Evolutionary conservation across 768 basidiomycete genomes (phyloP), one percentile per base, ranked within the genome.

Genomic region (Hygrocybe punicea): DNA sequence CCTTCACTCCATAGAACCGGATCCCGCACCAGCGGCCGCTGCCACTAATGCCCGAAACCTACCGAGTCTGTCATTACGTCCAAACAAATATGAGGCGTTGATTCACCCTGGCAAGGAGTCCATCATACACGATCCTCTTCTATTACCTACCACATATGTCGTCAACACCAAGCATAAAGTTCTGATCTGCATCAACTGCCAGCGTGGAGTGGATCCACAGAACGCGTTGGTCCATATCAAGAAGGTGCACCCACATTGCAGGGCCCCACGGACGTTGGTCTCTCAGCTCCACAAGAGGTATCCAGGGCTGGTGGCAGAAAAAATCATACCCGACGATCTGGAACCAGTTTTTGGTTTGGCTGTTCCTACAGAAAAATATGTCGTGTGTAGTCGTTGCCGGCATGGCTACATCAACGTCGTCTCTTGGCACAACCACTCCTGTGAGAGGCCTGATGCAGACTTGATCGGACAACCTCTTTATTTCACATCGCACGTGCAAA

Each of bases 341-440:
- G n/a, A 52, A 9, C 8, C 51, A 11, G 51, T 52, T 34, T 52
- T 52, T 21, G 51, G 51, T 7, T 19, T 52, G 5, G 51, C 51
- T 9, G 29, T 53, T 5, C 51, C 51, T 17, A 4, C 39, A 13
- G 24, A 40, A 10, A 14, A 17, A 40, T 53, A 33, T 21, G 24
- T 24, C 4, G 29, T 53, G 16, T 53, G 51, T 24, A n/a, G 35
- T 8, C 51, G 35, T 16, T 53, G 51, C 29, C 34, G 3, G 19
- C 49, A 35, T 5, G 49, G 24, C 9, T 50, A 50, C n/a, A 6
- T 35, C 25, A 6, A 35, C n/a, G 25, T 37, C 4, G 16, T 2
- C 2, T 39, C 51, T 14, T 53, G 34, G 34, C 11, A n/a, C 11
- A n/a, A 42, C 13, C 51, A 53, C 17, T 4, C 10, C 2, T 53